These are phyloP conservation scores for Cryphonectria naterciae DNA, from an alignment of 2,329 filamentous ascomycete species.

Conservation along the genomic window DNA sequence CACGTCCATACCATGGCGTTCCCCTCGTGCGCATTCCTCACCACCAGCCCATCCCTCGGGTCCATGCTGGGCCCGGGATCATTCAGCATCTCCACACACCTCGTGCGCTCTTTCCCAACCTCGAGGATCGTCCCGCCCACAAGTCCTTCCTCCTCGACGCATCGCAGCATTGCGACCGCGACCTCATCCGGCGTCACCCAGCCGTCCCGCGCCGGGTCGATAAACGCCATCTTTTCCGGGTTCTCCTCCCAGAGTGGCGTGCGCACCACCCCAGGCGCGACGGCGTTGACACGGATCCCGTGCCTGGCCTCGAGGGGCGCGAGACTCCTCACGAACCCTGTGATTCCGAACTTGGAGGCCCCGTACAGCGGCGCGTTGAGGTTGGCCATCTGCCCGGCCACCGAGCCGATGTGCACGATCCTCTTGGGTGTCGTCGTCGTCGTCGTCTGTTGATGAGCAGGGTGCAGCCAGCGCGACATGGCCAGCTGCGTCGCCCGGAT, in stretches of 20 bases:
- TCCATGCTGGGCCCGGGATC: conserved; percentile 44
- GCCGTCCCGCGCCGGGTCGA: conserved; percentile 40
- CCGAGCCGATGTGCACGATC: conserved; percentile 43
- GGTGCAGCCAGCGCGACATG: conserved; percentile 43
- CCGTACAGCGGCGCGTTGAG: conserved; percentile 44
- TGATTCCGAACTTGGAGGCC: conserved; percentile 45
- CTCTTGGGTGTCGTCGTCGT: conserved; percentile 39
- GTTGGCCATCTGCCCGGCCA: conserved; percentile 42
- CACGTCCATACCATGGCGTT: conserved; percentile 36
- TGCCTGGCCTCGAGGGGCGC: conserved; percentile 39
- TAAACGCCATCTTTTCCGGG: conserved; percentile 46
- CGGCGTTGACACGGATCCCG: conserved; percentile 46
- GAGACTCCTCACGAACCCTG: conserved; percentile 47
- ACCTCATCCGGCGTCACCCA: conserved; percentile 50
- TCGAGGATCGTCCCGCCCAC: conserved; percentile 49
- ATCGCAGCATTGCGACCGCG: conserved; percentile 48
- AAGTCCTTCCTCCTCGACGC: conserved; percentile 40
- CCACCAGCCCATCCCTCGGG: conserved; percentile 36
- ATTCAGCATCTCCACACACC: conserved; percentile 41
- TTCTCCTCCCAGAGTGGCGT: conserved; percentile 52
- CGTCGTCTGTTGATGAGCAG: conserved; percentile 13
- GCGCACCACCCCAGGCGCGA: conserved; percentile 49
- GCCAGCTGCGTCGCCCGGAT: conserved; percentile 47
- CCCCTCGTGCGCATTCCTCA: conserved; percentile 36
- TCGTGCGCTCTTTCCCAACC: conserved; percentile 39